Base-by-base conservation (phyloP, 192 early-diverging fungal species). In the Coemansia sp. region DNA sequence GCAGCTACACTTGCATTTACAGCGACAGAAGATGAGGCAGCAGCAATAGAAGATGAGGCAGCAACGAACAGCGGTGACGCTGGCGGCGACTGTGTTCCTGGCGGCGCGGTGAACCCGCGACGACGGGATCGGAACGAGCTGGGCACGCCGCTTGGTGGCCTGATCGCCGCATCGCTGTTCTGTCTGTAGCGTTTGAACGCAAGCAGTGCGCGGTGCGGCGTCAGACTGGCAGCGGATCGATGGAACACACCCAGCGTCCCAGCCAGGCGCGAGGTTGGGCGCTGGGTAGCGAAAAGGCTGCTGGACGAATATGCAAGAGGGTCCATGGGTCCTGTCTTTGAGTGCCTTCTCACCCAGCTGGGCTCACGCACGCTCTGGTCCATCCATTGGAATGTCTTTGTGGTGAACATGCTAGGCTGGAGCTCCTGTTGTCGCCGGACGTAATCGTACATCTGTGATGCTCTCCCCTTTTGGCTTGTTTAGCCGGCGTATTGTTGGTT, bases 321-420 rank as follows among this genome's bases (percentile, higher is more conserved):
- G 52, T 82, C 79, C 16, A 51, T 52, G 0, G 74, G 57, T 9
- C 33, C 41, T 34, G 62, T 64, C 10, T 68, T 64, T 10, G 71
- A 38, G 66, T 77, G 71, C 49, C 70, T 44, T 46, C 60, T 67
- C 0, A 59, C 69, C 80, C 80, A 83, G 68, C 75, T 73, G 10
- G 75, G 33, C 34, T 82, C 76, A 43, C 67, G 74, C 45, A 53
- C 34, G 18, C 66, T 63, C 64, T 58, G 51, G 53, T 75, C 78
- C 72, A 83, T 76, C 80, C 80, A 83, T n/a, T 76, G 80, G 60
- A 83, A 83, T 18, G 80, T 75, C 58, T 77, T 83, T 14, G 71
- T 60, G 23, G 62, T 15, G 46, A 83, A 83, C 67, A 74, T 60
- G 30, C 49, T 38, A 26, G 80, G 72, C 63, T 83, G 80, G 58